Evolutionary conservation across 805 yeast genomes (phyloP), one percentile per base, ranked within the genome.

Genomic region (Lipomyces lipofer): DNA sequence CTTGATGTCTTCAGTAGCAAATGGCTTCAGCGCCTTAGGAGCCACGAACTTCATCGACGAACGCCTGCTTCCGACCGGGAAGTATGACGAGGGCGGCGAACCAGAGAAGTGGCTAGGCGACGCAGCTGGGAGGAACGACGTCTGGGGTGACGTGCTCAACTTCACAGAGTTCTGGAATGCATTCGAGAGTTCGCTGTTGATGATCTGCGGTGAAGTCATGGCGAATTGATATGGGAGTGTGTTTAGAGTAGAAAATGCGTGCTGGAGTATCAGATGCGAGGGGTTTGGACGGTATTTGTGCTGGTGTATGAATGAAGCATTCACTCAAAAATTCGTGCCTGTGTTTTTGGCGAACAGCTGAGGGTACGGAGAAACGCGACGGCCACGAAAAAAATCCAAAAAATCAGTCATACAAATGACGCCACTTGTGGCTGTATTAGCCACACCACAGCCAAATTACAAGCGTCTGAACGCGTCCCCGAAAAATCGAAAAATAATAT

Each of bases 1-100:
- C 76, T 91, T 92, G 75, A 92, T 86, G 69, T 94, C 99, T 60
- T 94, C 97, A 52, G 96, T 87, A 62, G 92, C 84, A 71, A 92
- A 94, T 19, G 99, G 99, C 75, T 92, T 94, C 69, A 94, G 79
- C 28, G 86, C 79, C 74, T 87, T 88, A 46, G 59, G 49, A 13
- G 51, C 50, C 12, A 63, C 52, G 17, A 32, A 30, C 49, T 46
- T 45, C 47, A 56, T 51, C 27, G 62, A 58, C 19, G 62, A 43
- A 44, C 61, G 54, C 22, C 62, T 49, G 28, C 36, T 22, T 15
- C 39, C 30, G 10, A 17, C 29, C 10, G 58, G 39, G 50, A 54
- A 51, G 56, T 51, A 58, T n/a, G 59, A 58, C 45, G 47, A 28
- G 12, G 59, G 62, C 36, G 62, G 62, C 44, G 62, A 54, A 40